Percentiles rank a stretch among this genome's conserved stretches.
phyloP scores from a whole-genome alignment of 176 grass and related monocot genomes.

The Bolboschoenus planiculmis region DNA sequence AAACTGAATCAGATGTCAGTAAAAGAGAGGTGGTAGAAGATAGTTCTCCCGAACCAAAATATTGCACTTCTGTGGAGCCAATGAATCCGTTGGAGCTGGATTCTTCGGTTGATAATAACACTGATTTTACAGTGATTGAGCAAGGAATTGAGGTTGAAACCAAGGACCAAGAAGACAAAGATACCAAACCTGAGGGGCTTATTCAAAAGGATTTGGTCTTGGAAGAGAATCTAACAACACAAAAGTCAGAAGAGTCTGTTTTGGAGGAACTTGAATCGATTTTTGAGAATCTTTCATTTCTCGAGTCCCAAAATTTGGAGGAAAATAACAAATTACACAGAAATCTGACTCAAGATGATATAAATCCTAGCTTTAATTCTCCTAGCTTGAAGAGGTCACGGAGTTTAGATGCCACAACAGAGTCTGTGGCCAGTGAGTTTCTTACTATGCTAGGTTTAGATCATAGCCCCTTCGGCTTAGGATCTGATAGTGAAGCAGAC shows the following conservation, averaged over 20 bases:
- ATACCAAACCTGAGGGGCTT: conserved; percentile 8
- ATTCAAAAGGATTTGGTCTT: conserved; percentile 7
- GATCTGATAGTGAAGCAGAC: conserved; percentile 51
- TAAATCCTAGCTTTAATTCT: conserved; percentile 29
- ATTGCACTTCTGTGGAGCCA: conserved; percentile 58
- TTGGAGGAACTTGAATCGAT: conserved; percentile 43
- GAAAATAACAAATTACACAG: conserved; percentile 31
- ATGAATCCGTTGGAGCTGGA: conserved; percentile 21
- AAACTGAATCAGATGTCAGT: background rate
- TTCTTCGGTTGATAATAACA: conserved; percentile 18
- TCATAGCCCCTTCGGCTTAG: conserved; percentile 52
- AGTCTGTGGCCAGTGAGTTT: conserved; percentile 73
- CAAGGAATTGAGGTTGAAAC: conserved; percentile 50
- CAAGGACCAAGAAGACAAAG: conserved; percentile 30
- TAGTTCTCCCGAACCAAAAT: conserved; percentile 52
- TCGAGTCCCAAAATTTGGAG: conserved; percentile 40
- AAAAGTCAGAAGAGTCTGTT: conserved; percentile 31
- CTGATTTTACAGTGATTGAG: conserved; percentile 60
- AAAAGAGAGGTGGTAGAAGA: conserved; percentile 32
- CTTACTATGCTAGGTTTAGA: conserved; percentile 82
- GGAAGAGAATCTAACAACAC: conserved; percentile 22
- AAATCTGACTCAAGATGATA: conserved; percentile 37
- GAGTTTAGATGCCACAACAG: conserved; percentile 64
- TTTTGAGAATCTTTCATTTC: conserved; percentile 42
- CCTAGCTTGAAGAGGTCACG: conserved; percentile 38